These are phyloP conservation scores for Oryza meyeriana DNA, from an alignment of 176 grass and related monocot genomes.

Conservation along the genomic window DNA sequence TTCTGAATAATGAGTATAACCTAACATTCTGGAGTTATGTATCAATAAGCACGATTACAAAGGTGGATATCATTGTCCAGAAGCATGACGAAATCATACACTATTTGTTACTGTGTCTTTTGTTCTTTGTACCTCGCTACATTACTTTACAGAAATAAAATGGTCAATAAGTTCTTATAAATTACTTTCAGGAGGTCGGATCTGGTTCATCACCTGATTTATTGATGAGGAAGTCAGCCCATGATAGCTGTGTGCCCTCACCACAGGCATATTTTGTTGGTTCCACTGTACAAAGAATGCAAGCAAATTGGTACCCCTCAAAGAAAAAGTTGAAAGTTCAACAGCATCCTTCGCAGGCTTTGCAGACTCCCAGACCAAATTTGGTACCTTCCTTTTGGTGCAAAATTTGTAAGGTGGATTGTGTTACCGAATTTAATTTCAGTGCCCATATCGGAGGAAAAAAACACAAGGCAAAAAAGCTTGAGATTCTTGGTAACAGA, in stretches of 20 bases:
- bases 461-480: slow-evolving; percentile 60
- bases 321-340: slow-evolving; percentile 48
- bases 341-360: slow-evolving; percentile 19
- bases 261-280: slow-evolving; percentile 13
- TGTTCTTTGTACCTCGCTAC: background rate
- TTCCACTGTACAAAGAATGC: background rate
- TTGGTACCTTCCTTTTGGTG: slow-evolving; percentile 57
- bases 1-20: slow-evolving; percentile 1
- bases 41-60: background rate
- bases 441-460: slow-evolving; percentile 60
- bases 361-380: slow-evolving; percentile 41
- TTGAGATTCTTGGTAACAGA: slow-evolving; percentile 45
- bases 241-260: slow-evolving; percentile 16
- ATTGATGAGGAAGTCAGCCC: slow-evolving; percentile 28
- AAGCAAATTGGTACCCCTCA: slow-evolving; percentile 25
- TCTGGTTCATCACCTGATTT: slow-evolving; percentile 30
- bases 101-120: background rate
- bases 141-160: background rate
- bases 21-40: background rate
- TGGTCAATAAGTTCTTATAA: background rate
- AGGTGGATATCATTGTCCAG: background rate
- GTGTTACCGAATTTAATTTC: slow-evolving; percentile 70
- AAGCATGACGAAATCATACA: background rate
- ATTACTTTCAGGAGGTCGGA: slow-evolving; percentile 15
- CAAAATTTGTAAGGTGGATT: slow-evolving; percentile 77